Evolutionary conservation across 768 basidiomycete species (phyloP).

Genomic region (Holtermannia corniformis): DNA sequence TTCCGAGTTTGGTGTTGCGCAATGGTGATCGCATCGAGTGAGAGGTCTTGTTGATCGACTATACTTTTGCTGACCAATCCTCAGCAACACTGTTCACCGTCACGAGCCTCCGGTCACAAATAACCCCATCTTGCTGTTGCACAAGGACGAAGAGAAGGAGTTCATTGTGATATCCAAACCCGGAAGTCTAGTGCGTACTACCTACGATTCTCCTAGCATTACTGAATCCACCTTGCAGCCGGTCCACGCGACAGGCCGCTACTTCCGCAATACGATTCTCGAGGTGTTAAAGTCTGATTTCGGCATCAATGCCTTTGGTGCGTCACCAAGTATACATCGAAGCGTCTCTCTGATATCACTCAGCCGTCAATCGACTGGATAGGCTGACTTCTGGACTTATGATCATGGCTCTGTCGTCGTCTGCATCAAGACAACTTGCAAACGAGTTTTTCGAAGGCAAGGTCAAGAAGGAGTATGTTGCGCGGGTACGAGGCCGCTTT

Average conservation of each 20-base stretch:
- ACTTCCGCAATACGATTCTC: slow-evolving; percentile 75
- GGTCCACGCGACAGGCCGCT: slow-evolving; percentile 85
- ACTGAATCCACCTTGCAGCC: slow-evolving; percentile 48
- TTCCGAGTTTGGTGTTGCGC: slow-evolving; percentile 63
- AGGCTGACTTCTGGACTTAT: slow-evolving; percentile 89
- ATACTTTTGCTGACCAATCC: slow-evolving; percentile 8
- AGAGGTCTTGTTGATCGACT: neutral
- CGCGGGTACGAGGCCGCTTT: slow-evolving; percentile 75
- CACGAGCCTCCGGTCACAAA: slow-evolving; percentile 93
- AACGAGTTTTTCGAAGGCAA: slow-evolving; percentile 71
- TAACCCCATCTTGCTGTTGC: slow-evolving; percentile 66
- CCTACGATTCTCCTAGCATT: slow-evolving; percentile 18
- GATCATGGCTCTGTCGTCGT: slow-evolving; percentile 71
- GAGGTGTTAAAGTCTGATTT: slow-evolving; percentile 78
- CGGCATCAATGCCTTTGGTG: slow-evolving; percentile 76
- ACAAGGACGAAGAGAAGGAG: slow-evolving; percentile 64
- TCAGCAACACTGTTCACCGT: slow-evolving; percentile 83
- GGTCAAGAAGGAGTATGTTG: slow-evolving; percentile 83
- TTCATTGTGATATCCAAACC: slow-evolving; percentile 95
- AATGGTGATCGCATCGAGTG: slow-evolving; percentile 89
- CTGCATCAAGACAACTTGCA: slow-evolving; percentile 61
- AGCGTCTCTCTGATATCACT: neutral
- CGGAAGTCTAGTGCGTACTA: slow-evolving; percentile 87
- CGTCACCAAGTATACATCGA: slow-evolving; percentile 35
- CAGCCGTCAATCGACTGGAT: slow-evolving; percentile 91